Evolutionary conservation across 2,329 filamentous ascomycete genomes (phyloP), one percentile per base, ranked within the genome.

Genomic region (Gnomoniopsis smithogilvyi): DNA sequence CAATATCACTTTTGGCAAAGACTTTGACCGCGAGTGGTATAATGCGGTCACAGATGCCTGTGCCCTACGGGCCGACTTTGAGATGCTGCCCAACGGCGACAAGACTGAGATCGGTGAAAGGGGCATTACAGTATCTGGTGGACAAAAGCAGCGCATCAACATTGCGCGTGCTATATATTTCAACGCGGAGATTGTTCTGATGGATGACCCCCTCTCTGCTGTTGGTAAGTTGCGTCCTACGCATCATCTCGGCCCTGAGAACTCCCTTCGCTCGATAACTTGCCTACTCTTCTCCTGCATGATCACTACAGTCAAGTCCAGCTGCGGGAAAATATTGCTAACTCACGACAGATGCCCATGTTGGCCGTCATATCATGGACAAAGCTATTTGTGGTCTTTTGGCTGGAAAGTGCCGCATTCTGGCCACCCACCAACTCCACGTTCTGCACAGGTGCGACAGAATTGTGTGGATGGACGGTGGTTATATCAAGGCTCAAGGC

Each of bases 51-150:
- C 95, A 11, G 82, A 88, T 69, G 89, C 90, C 11, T 98, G 94
- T 72, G 92, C 94, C 1, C 78, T 98, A 11, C 81, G 89, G 54
- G 85, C 90, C 0, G 94, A 98, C 77, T 74, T 98, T 10, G 91
- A 96, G 48, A 96, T 97, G 87, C 80, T 98, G n/a, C 94, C 94
- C 0, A 85, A 90, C 59, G 90, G 92, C 17, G 95, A 98, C 67
- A 74, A 83, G 67, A 98, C 94, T 0, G 94, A 98, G 72, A 96
- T 98, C 68, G 95, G 94, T 22, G 94, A 98, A 73, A 87, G 92
- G 62, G 94, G 95, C 56, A 97, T 98, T 68, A 98, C 92, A 1
- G 90, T 98, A 1, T 97, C 92, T n/a, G 94, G 94, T 59, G 94
- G 94, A 1, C 94, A 98, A 73, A 97, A 97, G 73, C 94, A 97